A percentile compares a stretch with the other conserved stretches of the same genome.
Evolutionary conservation across 805 yeast genomes (phyloP).

Genomic region (Priceomyces medius): DNA sequence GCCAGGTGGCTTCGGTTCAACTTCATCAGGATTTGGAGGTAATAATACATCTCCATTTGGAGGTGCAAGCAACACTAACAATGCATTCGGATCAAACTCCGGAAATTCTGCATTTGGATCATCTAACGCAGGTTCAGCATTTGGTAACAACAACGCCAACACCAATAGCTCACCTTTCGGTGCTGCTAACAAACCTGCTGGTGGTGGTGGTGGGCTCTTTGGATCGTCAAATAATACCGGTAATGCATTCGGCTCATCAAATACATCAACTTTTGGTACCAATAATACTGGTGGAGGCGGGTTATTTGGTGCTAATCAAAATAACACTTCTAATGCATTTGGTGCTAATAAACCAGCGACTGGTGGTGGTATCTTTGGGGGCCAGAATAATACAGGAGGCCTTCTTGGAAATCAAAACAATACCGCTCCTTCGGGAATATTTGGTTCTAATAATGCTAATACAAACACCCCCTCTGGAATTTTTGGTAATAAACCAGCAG

Average conservation of each 20-base stretch:
- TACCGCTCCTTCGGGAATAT: conserved; percentile 21
- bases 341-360: conserved; percentile 20
- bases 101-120: conserved; percentile 21
- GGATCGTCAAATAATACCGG: conserved; percentile 10
- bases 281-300: conserved; percentile 14
- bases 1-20: conserved; percentile 41
- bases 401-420: conserved; percentile 4
- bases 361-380: conserved; percentile 25
- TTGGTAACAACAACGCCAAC: conserved; percentile 14
- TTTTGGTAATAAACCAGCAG: conserved; percentile 63
- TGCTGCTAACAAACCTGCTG: conserved; percentile 13
- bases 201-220: conserved; percentile 8
- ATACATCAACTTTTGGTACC: conserved; percentile 13
- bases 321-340: conserved; percentile 20
- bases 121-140: conserved; percentile 12
- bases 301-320: conserved; percentile 16
- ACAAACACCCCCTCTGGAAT: conserved; percentile 16
- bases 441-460: conserved; percentile 24
- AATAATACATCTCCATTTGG: conserved; percentile 11
- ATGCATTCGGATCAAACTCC: conserved; percentile 28
- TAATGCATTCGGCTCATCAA: conserved; percentile 37
- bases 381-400: conserved; percentile 18
- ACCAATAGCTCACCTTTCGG: conserved; percentile 36
- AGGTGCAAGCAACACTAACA: conserved; percentile 20
- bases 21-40: conserved; percentile 33